Base-by-base conservation (phyloP, 495 filamentous ascomycete species). In the Tricharina praecox region DNA sequence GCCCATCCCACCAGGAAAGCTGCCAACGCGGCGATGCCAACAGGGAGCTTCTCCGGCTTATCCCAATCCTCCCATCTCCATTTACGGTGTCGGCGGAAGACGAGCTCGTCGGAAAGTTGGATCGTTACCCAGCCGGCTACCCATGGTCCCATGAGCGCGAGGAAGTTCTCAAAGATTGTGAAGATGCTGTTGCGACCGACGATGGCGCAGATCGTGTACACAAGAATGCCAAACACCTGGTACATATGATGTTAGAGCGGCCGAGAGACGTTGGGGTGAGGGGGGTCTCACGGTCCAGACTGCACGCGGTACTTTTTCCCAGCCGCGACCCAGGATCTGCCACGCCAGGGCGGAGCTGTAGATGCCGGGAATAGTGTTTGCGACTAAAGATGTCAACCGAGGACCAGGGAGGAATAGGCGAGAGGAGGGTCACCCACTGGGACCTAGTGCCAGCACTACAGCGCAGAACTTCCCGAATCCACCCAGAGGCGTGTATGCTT, bases 61-160 rank as follows among this genome's bases (percentile, higher is more conserved):
- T 46, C 23, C 43, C 43, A 82, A 16, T 60, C 62, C 4, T 61
- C 56, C 79, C 79, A 82, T 51, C 78, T 71, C 53, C 72, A 84
- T 2, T 60, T 63, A 8, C 53, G 58, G 1, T 49, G 53, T 19
- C 63, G 53, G 13, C 76, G 72, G 19, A 46, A 46, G 4, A 46
- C 8, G 18, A 76, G 60, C 21, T 78, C 68, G 58, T 84, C 79
- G 55, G 78, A 71, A 3, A 81, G 52, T 2, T 72, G 66, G 30
- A 84, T 77, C 2, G 68, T 68, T 18, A 78, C 64, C 75, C 75
- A 81, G 35, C 79, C 72, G 23, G 70, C 70, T 8, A 78, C 68
- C 78, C 79, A 82, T 59, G 82, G 82, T 20, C 78, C 78, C 75
- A 84, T 82, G 23, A 84, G 61, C 1, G 77, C 72, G 18, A 84